Evolutionary conservation across 192 early-diverging fungal genomes (phyloP), one percentile per base, ranked within the genome.

Genomic region (Gigaspora rosea): DNA sequence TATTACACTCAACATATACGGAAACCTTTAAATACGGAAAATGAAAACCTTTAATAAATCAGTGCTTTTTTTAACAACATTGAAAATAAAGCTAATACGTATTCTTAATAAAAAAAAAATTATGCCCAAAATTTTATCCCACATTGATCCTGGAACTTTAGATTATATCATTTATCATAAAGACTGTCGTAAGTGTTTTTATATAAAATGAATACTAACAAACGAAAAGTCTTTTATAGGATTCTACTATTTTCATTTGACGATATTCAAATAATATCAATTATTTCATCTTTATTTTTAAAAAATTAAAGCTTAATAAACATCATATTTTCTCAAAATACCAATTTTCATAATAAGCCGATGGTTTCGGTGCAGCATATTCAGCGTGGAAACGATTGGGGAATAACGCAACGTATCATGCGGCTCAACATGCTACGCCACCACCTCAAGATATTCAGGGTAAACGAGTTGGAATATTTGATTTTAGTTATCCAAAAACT

Each of bases 131-230:
- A 68, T 68, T 10, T 13, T 68, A 12, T 7, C 66, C 22, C 66
- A 68, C 27, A 22, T 68, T 49, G 46, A 68, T 68, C 46, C 66
- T 27, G 66, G 46, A 49, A 68, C n/a, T 68, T 13, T 68, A 47
- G 27, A 68, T 68, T 68, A 50, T 50, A 49, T 68, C 12, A 68
- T 68, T 35, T 68, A 68, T 50, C 48, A 68, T 41, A 68, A 68
- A 22, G 20, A 68, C 3, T 68, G 66, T 22, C 9, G 48, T 68
- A 68, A 68, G 46, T 13, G 48, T 3, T 22, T 47, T n/a, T 48
- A 49, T 68, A n/a, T 36, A 13, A 16, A 13, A 11, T 36, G 49
- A n/a, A 50, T 5, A 2, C 8, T 35, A 20, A 1, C 46, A 22
- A 32, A 20, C 27, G 27, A 27, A 0, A 27, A 27, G 27, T 27